phyloP scores from a whole-genome alignment of 2,329 filamentous ascomycete species.

The Stemphylium lycopersici region DNA sequence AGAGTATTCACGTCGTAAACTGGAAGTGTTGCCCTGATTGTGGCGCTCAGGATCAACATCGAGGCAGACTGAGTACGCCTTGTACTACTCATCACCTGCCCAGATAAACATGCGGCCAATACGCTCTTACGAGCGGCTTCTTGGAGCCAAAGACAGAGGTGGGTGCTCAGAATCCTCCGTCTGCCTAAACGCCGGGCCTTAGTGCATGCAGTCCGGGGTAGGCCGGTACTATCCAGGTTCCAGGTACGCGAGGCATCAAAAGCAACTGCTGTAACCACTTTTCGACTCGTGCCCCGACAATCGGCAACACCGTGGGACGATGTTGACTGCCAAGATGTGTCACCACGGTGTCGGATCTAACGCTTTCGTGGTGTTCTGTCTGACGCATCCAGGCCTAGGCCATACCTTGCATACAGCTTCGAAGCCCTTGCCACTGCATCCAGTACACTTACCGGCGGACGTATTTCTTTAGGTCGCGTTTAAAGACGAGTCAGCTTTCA shows the following conservation, averaged over 20 bases:
- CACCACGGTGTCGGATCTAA: not conserved
- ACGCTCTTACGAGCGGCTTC: not conserved
- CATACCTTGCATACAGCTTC: not conserved
- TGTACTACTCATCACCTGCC: not conserved
- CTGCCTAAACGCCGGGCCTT: not conserved
- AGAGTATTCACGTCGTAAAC: not conserved
- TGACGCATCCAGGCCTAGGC: not conserved
- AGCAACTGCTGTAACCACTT: not conserved
- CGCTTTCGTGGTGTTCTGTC: not conserved
- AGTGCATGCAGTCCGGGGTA: not conserved
- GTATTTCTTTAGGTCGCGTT: not conserved
- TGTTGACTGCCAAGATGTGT: not conserved
- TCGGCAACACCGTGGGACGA: not conserved
- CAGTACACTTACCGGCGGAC: not conserved
- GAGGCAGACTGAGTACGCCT: not conserved
- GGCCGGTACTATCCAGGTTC: not conserved
- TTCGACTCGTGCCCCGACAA: not conserved
- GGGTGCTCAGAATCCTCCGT: not conserved
- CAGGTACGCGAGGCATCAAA: not conserved
- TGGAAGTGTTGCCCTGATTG: not conserved
- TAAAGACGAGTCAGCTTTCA: not conserved
- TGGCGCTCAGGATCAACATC: not conserved
- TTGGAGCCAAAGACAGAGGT: not conserved
- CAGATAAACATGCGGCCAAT: not conserved
- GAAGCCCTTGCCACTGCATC: not conserved